A percentile compares a stretch with the other conserved stretches of the same genome.
Conservation (phyloP, 805 yeast genomes). For the Starmera amethionina region DNA sequence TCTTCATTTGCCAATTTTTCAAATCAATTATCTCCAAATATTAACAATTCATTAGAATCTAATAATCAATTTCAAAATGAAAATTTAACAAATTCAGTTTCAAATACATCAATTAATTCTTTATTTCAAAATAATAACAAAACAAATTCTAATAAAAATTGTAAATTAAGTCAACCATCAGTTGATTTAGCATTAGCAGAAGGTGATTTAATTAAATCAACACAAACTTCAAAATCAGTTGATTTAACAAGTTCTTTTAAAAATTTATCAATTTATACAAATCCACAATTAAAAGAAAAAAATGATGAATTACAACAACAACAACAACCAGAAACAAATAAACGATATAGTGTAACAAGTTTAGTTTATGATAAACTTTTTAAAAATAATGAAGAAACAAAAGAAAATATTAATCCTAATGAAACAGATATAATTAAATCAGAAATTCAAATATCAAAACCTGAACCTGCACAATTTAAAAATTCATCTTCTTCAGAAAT, state of each 20-base stretch:
- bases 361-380: neutral
- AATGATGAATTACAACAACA: slow-evolving; percentile 14
- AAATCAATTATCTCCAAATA: no score
- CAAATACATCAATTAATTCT: slow-evolving; percentile 6
- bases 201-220: slow-evolving; percentile 25
- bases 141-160: neutral
- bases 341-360: slow-evolving; percentile 6
- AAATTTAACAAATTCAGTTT: slow-evolving; percentile 27
- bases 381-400: neutral
- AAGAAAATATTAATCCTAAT: slow-evolving; percentile 1
- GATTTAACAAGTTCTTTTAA: neutral
- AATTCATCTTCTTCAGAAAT: slow-evolving; percentile 8
- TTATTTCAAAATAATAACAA: no score
- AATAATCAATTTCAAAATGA: slow-evolving; percentile 3
- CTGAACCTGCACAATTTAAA: slow-evolving; percentile 6
- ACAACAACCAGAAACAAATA: slow-evolving; percentile 5
- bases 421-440: slow-evolving; percentile 1
- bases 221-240: slow-evolving; percentile 3
- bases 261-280: neutral
- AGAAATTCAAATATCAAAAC: neutral
- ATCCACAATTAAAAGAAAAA: slow-evolving; percentile 5
- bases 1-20: slow-evolving; percentile 6
- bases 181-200: slow-evolving; percentile 24
- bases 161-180: slow-evolving; percentile 23
- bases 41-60: slow-evolving; percentile 25